Evolutionary conservation across 805 yeast genomes (phyloP).

Genomic region (Yarrowia hollandica): DNA sequence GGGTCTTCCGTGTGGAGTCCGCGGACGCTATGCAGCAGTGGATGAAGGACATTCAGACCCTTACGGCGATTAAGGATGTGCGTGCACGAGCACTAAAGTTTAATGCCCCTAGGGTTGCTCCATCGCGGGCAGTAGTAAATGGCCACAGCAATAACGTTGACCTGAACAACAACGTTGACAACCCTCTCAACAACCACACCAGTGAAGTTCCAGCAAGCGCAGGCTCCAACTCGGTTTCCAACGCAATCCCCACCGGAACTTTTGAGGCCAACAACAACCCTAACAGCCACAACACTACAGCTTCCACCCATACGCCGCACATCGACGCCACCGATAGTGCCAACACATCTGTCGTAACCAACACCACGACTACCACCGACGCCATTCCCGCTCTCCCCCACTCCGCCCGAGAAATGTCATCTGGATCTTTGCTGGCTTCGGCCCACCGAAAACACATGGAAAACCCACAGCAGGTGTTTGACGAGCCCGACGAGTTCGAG

Average conservation of each 20-base stretch:
- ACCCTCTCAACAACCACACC: background rate
- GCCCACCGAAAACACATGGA: constrained; percentile 29
- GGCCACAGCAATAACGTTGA: constrained; percentile 4
- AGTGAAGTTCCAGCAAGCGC: too few relatives aligned
- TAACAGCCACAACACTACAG: background rate
- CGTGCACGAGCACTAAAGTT: constrained; percentile 37
- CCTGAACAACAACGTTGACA: background rate
- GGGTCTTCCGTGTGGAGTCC: constrained; percentile 91
- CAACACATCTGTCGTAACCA: too few relatives aligned
- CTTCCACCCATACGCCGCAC: background rate
- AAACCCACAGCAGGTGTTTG: constrained; percentile 23
- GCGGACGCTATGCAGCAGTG: constrained; percentile 78
- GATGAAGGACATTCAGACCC: constrained; percentile 73
- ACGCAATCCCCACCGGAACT: constrained; percentile 5
- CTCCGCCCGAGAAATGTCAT: constrained; percentile 8
- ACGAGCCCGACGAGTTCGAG: constrained; percentile 27
- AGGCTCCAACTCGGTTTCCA: background rate
- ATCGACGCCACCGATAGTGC: too few relatives aligned
- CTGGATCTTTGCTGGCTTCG: constrained; percentile 10
- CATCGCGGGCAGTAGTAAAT: constrained; percentile 4
- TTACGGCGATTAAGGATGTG: constrained; percentile 65
- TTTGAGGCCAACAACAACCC: background rate
- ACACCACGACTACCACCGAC: background rate
- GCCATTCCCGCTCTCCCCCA: constrained; percentile 6
- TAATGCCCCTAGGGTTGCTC: constrained; percentile 12